These are phyloP conservation scores for Pythium myriotylum DNA, from an alignment of 352 stramenopile species.

Conservation along the genomic window DNA sequence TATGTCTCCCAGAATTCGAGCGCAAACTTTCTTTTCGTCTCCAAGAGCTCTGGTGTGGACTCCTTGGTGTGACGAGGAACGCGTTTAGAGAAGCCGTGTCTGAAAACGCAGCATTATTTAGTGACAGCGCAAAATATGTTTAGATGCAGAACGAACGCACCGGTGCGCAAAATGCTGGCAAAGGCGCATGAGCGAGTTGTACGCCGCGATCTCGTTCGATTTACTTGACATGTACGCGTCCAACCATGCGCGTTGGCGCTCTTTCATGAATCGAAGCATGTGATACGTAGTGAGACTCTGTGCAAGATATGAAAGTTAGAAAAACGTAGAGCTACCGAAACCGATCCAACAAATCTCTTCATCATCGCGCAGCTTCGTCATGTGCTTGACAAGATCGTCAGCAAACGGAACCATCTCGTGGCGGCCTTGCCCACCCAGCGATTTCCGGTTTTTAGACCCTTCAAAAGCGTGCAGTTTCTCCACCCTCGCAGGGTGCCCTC, in stretches of 20 bases:
- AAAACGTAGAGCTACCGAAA: too few relatives aligned
- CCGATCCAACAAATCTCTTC: neutral
- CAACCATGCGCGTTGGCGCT: neutral
- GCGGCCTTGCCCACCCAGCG: neutral
- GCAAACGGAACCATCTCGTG: neutral
- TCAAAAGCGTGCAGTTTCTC: neutral
- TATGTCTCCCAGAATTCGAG: conserved; percentile 14
- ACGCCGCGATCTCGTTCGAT: neutral
- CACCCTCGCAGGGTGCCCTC: neutral
- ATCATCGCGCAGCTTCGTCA: neutral
- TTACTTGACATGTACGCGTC: neutral
- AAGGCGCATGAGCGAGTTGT: conserved; percentile 1
- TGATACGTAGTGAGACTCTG: too few relatives aligned
- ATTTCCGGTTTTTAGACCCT: neutral
- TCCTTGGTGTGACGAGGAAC: neutral
- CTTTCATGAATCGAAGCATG: conserved; percentile 4
- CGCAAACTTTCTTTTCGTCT: conserved; percentile 1
- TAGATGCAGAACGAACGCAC: neutral
- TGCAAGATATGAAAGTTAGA: too few relatives aligned
- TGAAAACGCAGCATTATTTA: neutral
- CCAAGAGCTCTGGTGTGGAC: neutral
- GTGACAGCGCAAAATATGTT: neutral
- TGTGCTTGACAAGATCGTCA: neutral
- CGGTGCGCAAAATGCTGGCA: conserved; percentile 1
- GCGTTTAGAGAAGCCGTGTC: neutral